Evolutionary conservation across 2,329 filamentous ascomycete genomes (phyloP).

Genomic region (Emydomyces testavorans): DNA sequence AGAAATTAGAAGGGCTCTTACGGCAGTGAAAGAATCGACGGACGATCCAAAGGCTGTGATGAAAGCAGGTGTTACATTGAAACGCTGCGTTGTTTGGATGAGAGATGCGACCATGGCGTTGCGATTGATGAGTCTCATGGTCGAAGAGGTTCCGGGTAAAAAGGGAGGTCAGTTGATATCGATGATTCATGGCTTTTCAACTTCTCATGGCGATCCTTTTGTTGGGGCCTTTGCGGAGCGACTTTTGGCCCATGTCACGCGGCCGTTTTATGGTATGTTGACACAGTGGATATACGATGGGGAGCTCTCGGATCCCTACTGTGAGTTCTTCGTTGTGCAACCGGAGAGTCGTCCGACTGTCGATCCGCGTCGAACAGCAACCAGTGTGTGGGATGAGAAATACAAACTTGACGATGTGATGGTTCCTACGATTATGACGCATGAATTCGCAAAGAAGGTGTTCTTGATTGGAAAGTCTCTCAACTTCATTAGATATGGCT

Average conservation of each 20-base stretch:
- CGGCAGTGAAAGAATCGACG: conserved; percentile 50
- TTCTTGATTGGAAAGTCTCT: conserved; percentile 95
- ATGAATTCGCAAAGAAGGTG: conserved; percentile 89
- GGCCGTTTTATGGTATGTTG: conserved; percentile 93
- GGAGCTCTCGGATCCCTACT: conserved; percentile 89
- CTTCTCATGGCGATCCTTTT: conserved; percentile 88
- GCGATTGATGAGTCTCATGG: conserved; percentile 83
- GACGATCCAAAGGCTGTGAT: conserved; percentile 53
- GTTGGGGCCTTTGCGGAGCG: conserved; percentile 88
- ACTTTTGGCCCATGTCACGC: conserved; percentile 71
- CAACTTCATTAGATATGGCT: conserved; percentile 95
- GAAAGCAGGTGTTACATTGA: conserved; percentile 83
- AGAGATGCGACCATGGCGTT: conserved; percentile 93
- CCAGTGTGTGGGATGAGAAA: conserved; percentile 96
- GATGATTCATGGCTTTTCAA: conserved; percentile 83
- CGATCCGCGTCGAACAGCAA: conserved; percentile 46
- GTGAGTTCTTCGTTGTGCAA: conserved; percentile 89
- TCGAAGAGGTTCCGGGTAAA: conserved; percentile 70
- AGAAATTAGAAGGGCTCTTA: conserved; percentile 74
- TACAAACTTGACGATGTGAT: conserved; percentile 76
- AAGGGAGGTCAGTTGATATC: conserved; percentile 88
- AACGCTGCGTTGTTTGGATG: conserved; percentile 94
- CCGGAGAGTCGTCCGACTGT: conserved; percentile 48
- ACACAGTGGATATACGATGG: conserved; percentile 97
- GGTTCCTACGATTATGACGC: conserved; percentile 85